Percentiles rank a stretch among this genome's conserved stretches.
phyloP scores from a whole-genome alignment of 1,284 basidiomycete species.

The Naganishia liquefaciens region DNA sequence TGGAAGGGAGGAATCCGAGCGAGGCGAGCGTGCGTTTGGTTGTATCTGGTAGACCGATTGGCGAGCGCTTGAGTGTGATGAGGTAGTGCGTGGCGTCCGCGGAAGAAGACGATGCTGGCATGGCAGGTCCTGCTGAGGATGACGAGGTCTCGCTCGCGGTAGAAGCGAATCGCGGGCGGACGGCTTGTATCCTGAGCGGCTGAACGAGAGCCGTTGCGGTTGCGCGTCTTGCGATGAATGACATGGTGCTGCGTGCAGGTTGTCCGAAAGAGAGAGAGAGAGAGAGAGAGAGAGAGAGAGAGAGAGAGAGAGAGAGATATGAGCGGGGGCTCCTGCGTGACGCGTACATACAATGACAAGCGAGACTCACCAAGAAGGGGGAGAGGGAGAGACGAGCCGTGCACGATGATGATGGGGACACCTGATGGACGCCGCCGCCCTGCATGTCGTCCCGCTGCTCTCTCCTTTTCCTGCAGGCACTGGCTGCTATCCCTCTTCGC shows the following conservation, averaged over 20 bases:
- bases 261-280: too few relatives aligned
- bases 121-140: slow-evolving; percentile 38
- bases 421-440: too few relatives aligned
- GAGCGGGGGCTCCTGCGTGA: too few relatives aligned
- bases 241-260: not conserved
- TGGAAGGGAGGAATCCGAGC: slow-evolving; percentile 29
- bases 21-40: slow-evolving; percentile 53
- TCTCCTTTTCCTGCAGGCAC: too few relatives aligned
- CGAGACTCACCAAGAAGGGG: too few relatives aligned
- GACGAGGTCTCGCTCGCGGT: slow-evolving; percentile 35
- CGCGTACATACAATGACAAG: too few relatives aligned
- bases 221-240: slow-evolving; percentile 2
- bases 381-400: too few relatives aligned
- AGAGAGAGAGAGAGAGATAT: too few relatives aligned
- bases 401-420: too few relatives aligned
- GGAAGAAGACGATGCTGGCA: slow-evolving; percentile 17
- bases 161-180: slow-evolving; percentile 6
- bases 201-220: slow-evolving; percentile 4
- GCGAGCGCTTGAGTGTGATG: slow-evolving; percentile 57
- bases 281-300: too few relatives aligned
- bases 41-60: slow-evolving; percentile 56
- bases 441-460: too few relatives aligned
- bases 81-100: slow-evolving; percentile 52
- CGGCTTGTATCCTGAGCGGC: not conserved
- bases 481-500: too few relatives aligned